These are phyloP conservation scores for Erigeron philadelphicus DNA, from an alignment of 140 eudicot species.

Conservation along the genomic window DNA sequence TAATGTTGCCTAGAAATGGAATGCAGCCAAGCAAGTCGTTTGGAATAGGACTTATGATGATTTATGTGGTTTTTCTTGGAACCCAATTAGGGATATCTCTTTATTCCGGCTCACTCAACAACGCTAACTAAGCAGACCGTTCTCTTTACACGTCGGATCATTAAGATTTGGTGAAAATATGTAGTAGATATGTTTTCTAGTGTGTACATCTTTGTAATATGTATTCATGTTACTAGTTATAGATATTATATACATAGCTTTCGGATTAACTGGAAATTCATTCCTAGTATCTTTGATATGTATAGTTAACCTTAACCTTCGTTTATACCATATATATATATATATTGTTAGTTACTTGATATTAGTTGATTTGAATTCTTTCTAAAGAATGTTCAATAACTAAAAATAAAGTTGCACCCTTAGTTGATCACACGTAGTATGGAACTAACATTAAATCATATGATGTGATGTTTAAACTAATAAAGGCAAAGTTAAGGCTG, in stretches of 20 bases:
- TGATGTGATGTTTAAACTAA: slow-evolving; percentile 11
- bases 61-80: slow-evolving; percentile 54
- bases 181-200: slow-evolving; percentile 19
- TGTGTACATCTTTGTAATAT: neutral
- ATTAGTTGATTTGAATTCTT: neutral
- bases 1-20: slow-evolving; percentile 50
- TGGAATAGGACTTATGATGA: slow-evolving; percentile 61
- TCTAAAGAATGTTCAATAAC: neutral
- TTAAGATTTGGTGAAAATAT: neutral
- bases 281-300: slow-evolving; percentile 13
- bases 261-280: slow-evolving; percentile 9
- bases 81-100: slow-evolving; percentile 43
- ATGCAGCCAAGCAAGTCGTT: slow-evolving; percentile 62
- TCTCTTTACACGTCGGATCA: neutral
- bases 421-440: neutral
- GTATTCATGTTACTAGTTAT: slow-evolving; percentile 10
- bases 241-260: slow-evolving; percentile 9
- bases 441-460: neutral
- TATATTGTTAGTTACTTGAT: neutral
- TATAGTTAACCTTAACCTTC: slow-evolving; percentile 1
- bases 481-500: slow-evolving; percentile 1
- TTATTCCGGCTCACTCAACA: slow-evolving; percentile 38
- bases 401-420: neutral
- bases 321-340: slow-evolving; percentile 1
- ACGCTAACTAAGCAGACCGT: slow-evolving; percentile 23